These are phyloP conservation scores for Penicillium verhagenii DNA, from an alignment of 495 filamentous ascomycete genomes.

Conservation along the genomic window DNA sequence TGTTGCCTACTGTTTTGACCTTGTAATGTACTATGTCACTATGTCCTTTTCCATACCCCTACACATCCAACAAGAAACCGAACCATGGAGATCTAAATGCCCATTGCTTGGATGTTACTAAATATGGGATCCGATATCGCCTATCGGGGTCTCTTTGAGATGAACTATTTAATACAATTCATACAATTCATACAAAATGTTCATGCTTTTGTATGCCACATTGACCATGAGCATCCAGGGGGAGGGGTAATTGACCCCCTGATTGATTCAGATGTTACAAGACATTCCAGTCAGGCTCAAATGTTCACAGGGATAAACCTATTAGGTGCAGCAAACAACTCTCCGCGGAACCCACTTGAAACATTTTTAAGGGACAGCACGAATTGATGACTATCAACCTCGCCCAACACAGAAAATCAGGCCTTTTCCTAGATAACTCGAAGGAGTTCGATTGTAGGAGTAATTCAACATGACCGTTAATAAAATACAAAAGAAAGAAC, in stretches of 20 bases:
- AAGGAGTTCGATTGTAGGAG: too few species aligned
- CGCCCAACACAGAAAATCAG: neutral
- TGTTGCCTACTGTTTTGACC: neutral
- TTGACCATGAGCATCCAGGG: neutral
- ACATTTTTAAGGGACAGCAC: neutral
- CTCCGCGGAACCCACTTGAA: neutral
- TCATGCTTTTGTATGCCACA: neutral
- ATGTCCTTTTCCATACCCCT: neutral
- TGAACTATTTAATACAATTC: slow-evolving; percentile 3
- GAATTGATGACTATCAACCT: neutral
- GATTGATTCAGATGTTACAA: neutral
- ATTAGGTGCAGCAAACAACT: neutral
- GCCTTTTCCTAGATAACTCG: neutral
- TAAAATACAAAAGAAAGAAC: neutral
- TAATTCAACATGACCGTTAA: neutral
- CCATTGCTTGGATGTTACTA: neutral
- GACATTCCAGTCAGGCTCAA: slow-evolving; percentile 10
- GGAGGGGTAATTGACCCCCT: neutral
- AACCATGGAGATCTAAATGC: neutral
- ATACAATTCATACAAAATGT: too few species aligned
- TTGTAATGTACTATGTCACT: neutral
- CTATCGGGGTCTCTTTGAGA: neutral
- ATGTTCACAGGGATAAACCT: slow-evolving; percentile 6
- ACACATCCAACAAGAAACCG: neutral
- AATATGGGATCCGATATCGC: slow-evolving; percentile 3